Percentiles rank a stretch among this genome's conserved stretches.
phyloP scores from a whole-genome alignment of 306 rosid species.

The Begonia fuchsioides region DNA sequence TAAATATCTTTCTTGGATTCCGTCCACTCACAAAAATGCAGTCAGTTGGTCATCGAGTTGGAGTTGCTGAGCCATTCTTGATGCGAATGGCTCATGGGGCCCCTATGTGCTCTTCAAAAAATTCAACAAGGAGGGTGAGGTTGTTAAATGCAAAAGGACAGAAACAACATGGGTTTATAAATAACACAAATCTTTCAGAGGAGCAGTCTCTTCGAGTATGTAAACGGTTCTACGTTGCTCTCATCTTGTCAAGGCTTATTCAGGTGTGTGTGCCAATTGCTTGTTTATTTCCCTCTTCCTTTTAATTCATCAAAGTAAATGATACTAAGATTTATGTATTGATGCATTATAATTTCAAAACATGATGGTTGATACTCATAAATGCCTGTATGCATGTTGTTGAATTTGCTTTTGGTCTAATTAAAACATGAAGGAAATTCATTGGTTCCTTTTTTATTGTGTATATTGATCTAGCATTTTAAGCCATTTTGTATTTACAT shows the following conservation, averaged over 20 bases:
- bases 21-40: constrained; percentile 16
- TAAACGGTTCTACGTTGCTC: constrained; percentile 89
- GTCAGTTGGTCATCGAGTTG: constrained; percentile 92
- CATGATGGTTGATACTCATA: no score
- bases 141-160: constrained; percentile 23
- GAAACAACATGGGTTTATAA: constrained; percentile 24
- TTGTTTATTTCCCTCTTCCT: constrained; percentile 4
- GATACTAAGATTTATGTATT: no score
- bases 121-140: constrained; percentile 32
- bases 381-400: no score
- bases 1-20: no score
- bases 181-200: constrained; percentile 29
- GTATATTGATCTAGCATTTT: no score
- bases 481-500: no score
- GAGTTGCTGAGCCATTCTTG: constrained; percentile 81
- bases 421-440: no score
- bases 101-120: constrained; percentile 44
- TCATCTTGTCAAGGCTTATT: constrained; percentile 77
- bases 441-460: no score
- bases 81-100: constrained; percentile 98
- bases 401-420: no score
- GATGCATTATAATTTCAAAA: no score
- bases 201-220: constrained; percentile 75
- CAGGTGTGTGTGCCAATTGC: constrained; percentile 39
- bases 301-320: background rate